Evolutionary conservation across 2,329 filamentous ascomycete genomes (phyloP).

Genomic region (Blastomyces gilchristii): DNA sequence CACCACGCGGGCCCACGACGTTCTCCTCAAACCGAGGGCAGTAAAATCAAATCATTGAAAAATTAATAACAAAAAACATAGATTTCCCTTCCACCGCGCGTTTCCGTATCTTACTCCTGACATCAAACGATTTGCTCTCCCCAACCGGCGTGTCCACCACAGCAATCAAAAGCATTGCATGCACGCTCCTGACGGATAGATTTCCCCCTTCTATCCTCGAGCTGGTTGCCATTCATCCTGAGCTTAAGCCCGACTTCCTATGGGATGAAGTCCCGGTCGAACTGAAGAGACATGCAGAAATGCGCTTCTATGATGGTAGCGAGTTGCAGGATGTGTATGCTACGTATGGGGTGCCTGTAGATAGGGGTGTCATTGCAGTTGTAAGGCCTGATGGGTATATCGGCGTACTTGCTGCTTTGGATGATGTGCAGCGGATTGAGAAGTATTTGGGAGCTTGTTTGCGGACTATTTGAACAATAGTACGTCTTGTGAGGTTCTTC

Average conservation of each 20-base stretch:
- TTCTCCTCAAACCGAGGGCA: background rate
- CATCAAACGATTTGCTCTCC: constrained; percentile 28
- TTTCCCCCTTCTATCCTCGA: constrained; percentile 20
- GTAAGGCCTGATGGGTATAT: constrained; percentile 34
- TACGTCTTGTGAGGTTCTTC: background rate
- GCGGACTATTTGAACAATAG: background rate
- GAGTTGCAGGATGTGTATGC: constrained; percentile 29
- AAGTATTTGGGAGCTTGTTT: constrained; percentile 18
- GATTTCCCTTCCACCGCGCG: constrained; percentile 30
- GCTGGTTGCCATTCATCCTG: constrained; percentile 29
- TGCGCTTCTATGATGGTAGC: constrained; percentile 27
- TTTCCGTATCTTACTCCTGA: constrained; percentile 29
- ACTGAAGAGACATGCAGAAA: constrained; percentile 28
- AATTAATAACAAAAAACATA: constrained; percentile 13
- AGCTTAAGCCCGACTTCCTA: constrained; percentile 21
- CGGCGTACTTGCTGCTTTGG: constrained; percentile 21
- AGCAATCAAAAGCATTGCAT: constrained; percentile 19
- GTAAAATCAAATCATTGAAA: background rate
- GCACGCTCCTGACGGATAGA: constrained; percentile 14
- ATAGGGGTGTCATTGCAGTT: constrained; percentile 25
- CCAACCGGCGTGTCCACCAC: constrained; percentile 21
- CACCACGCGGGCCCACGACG: background rate
- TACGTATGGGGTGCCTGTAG: constrained; percentile 26
- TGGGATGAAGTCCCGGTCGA: constrained; percentile 26
- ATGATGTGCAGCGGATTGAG: constrained; percentile 21